Evolutionary conservation across 164 flowering plant species (phyloP).

Genomic region (Annona cherimola): DNA sequence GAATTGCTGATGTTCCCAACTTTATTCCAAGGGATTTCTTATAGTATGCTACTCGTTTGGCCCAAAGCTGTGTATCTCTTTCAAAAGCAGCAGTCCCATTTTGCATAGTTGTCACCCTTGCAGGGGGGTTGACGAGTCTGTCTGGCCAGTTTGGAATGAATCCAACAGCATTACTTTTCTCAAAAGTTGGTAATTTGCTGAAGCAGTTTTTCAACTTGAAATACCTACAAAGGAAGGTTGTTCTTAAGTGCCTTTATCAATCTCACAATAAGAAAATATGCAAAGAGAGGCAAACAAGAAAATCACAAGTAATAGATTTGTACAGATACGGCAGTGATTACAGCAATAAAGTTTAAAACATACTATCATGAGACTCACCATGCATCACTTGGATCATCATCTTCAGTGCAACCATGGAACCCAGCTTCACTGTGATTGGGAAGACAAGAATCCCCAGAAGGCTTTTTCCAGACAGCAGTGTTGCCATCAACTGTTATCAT

Average conservation of each 20-base stretch:
- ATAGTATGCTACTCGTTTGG: conserved; percentile 76
- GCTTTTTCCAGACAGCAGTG: conserved; percentile 95
- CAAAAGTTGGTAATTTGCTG: conserved; percentile 47
- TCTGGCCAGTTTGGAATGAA: conserved; percentile 85
- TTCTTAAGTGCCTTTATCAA: neutral
- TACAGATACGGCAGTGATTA: neutral
- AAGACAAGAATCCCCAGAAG: conserved; percentile 68
- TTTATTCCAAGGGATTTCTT: conserved; percentile 69
- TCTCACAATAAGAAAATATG: neutral
- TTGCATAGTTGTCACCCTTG: conserved; percentile 56
- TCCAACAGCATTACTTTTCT: conserved; percentile 66
- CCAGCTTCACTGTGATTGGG: conserved; percentile 89
- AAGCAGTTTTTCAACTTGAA: conserved; percentile 71
- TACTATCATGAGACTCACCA: conserved; percentile 44
- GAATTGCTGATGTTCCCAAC: conserved; percentile 72
- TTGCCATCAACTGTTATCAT: conserved; percentile 90
- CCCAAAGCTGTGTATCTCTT: conserved; percentile 85
- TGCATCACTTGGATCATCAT: conserved; percentile 78
- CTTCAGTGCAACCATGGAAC: conserved; percentile 60
- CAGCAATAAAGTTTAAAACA: neutral
- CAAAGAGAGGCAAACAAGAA: neutral
- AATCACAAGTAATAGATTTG: neutral
- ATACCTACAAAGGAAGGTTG: conserved; percentile 50
- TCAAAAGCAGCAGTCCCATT: conserved; percentile 84
- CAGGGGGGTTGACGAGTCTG: conserved; percentile 62